phyloP scores from a whole-genome alignment of 176 grass and related monocot genomes.

The Dendrocalamus sinicus region DNA sequence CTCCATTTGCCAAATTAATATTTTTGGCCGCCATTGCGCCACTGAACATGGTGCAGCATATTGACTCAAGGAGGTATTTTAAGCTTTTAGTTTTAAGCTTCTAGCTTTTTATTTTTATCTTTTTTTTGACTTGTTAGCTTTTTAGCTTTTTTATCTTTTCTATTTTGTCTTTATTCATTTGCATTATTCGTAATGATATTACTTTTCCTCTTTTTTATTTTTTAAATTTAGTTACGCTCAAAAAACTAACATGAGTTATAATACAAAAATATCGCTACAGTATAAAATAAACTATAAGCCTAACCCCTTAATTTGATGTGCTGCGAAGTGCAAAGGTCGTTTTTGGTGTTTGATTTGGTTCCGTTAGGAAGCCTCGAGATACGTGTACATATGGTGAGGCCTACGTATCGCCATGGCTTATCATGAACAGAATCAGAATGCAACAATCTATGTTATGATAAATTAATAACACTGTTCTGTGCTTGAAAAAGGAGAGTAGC shows the following conservation, averaged over 20 bases:
- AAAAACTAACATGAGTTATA: no score
- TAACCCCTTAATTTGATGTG: neutral
- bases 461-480: neutral
- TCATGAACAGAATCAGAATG: neutral
- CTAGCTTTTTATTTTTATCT: no score
- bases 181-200: no score
- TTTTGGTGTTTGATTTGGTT: neutral
- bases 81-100: no score
- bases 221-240: no score
- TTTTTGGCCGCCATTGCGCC: neutral
- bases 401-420: neutral
- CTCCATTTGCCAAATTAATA: neutral
- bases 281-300: no score
- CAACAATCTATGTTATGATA: neutral
- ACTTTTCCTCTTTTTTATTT: no score
- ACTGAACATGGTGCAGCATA: constrained; percentile 12
- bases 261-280: no score
- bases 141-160: no score
- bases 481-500: neutral
- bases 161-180: no score
- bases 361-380: neutral
- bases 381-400: neutral
- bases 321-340: neutral
- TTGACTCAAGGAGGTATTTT: neutral
- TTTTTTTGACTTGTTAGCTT: no score